These are phyloP conservation scores for Leccinum ochraceum DNA, from an alignment of 768 basidiomycete genomes.

Conservation along the genomic window DNA sequence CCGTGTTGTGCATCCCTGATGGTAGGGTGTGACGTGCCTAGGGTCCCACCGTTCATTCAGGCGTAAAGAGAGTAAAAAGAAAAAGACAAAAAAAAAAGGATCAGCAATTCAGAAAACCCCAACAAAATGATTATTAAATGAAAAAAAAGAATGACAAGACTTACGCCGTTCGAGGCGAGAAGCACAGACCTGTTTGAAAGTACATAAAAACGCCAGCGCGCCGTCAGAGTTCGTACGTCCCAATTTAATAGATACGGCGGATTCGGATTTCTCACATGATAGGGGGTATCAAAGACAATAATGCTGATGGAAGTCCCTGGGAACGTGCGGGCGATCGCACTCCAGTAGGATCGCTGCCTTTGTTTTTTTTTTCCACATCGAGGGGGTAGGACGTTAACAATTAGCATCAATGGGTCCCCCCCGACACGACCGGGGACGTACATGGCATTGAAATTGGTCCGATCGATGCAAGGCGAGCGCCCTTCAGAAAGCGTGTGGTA, in stretches of 20 bases:
- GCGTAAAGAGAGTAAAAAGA: not conserved
- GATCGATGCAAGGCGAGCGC: conserved; percentile 76
- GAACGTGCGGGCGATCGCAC: conserved; percentile 66
- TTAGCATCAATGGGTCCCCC: not conserved
- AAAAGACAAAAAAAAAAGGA: not conserved
- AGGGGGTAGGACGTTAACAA: not conserved
- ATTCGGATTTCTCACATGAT: conserved; percentile 52
- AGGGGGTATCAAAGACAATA: conserved; percentile 77
- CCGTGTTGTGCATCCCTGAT: conserved; percentile 63
- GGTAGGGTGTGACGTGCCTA: conserved; percentile 76
- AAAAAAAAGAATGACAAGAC: conserved; percentile 27
- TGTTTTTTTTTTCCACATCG: not conserved
- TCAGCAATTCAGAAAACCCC: not conserved
- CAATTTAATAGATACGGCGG: not conserved
- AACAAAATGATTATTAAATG: not conserved
- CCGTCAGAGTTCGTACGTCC: conserved; percentile 7
- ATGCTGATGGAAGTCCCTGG: conserved; percentile 66
- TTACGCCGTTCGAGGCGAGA: conserved; percentile 59
- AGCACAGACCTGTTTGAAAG: conserved; percentile 53
- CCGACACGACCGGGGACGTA: conserved; percentile 37
- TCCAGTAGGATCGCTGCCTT: conserved; percentile 77
- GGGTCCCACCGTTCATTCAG: conserved; percentile 1
- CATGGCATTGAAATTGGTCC: conserved; percentile 72
- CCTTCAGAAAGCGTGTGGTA: conserved; percentile 52
- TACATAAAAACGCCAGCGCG: conserved; percentile 10